A percentile compares a stretch with the other conserved stretches of the same genome.
These are phyloP conservation scores for Abrus precatorius DNA, from an alignment of 306 rosid genomes.

Conservation along the genomic window DNA sequence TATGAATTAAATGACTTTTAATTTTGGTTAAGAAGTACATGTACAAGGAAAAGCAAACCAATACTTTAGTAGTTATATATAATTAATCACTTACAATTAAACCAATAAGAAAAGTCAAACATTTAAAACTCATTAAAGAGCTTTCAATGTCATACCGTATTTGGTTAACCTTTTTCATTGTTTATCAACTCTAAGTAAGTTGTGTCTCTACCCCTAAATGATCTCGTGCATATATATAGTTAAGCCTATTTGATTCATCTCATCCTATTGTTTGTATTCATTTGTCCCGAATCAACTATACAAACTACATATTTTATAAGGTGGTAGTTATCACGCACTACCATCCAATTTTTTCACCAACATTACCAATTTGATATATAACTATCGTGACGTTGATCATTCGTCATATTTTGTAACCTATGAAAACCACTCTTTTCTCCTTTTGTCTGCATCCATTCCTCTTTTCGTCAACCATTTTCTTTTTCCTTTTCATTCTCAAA, in stretches of 20 bases:
- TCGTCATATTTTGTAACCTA: slow-evolving; percentile 33
- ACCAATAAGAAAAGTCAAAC: slow-evolving; percentile 32
- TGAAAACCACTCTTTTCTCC: neutral
- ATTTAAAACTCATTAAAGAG: slow-evolving; percentile 20
- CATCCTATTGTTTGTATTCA: slow-evolving; percentile 38
- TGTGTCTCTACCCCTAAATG: slow-evolving; percentile 10
- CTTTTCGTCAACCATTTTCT: slow-evolving; percentile 26
- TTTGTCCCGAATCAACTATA: slow-evolving; percentile 48
- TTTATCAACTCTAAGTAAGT: slow-evolving; percentile 7
- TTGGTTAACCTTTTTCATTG: slow-evolving; percentile 28
- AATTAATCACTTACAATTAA: too few species aligned
- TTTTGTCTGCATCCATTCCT: slow-evolving; percentile 2
- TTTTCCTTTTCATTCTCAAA: neutral
- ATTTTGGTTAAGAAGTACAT: neutral
- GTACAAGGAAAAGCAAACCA: slow-evolving; percentile 4
- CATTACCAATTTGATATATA: slow-evolving; percentile 30
- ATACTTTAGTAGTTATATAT: neutral
- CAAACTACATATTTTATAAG: slow-evolving; percentile 43
- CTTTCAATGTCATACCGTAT: slow-evolving; percentile 11
- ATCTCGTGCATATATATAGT: slow-evolving; percentile 7
- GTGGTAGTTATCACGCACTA: slow-evolving; percentile 37
- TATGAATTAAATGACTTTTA: neutral
- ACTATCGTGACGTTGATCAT: slow-evolving; percentile 45
- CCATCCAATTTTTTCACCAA: slow-evolving; percentile 48
- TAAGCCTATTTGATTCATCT: slow-evolving; percentile 38